Conservation (phyloP, 2,329 filamentous ascomycete species). For the Cladophialophora chaetospira region DNA sequence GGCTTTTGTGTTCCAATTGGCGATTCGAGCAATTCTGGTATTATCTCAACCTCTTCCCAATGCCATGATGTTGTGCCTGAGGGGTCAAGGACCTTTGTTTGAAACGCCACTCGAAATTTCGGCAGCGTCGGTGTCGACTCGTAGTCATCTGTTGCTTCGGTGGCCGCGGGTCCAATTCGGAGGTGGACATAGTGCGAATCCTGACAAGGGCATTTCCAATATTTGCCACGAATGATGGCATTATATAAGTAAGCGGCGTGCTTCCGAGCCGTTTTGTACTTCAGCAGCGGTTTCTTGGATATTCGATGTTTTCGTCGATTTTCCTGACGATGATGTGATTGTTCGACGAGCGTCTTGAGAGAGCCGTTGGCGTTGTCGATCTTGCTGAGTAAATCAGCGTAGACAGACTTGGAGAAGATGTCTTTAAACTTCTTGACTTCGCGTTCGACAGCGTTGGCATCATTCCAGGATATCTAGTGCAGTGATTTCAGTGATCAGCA, state of each 20-base stretch:
- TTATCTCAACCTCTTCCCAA: constrained; percentile 7
- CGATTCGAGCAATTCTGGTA: background rate
- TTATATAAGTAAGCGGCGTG: constrained; percentile 18
- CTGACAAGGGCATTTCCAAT: constrained; percentile 21
- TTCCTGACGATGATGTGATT: constrained; percentile 13
- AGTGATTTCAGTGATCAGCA: background rate
- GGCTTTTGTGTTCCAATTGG: background rate
- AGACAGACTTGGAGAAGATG: constrained; percentile 22
- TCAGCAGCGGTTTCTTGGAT: background rate
- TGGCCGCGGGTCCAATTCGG: constrained; percentile 7
- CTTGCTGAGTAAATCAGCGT: constrained; percentile 23
- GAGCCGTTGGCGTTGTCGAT: constrained; percentile 28
- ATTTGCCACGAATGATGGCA: constrained; percentile 8
- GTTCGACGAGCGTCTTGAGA: constrained; percentile 27
- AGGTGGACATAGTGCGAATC: constrained; percentile 15
- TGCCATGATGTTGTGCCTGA: background rate
- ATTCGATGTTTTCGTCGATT: constrained; percentile 3
- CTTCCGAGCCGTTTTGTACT: constrained; percentile 1
- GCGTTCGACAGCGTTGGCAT: background rate
- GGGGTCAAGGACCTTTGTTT: background rate
- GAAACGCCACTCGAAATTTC: background rate
- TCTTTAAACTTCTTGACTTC: constrained; percentile 16
- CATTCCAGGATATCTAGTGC: constrained; percentile 1
- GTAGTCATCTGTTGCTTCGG: background rate
- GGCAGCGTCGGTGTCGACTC: background rate